Evolutionary conservation across 768 basidiomycete genomes (phyloP).

Genomic region (Tricholoma sp.): DNA sequence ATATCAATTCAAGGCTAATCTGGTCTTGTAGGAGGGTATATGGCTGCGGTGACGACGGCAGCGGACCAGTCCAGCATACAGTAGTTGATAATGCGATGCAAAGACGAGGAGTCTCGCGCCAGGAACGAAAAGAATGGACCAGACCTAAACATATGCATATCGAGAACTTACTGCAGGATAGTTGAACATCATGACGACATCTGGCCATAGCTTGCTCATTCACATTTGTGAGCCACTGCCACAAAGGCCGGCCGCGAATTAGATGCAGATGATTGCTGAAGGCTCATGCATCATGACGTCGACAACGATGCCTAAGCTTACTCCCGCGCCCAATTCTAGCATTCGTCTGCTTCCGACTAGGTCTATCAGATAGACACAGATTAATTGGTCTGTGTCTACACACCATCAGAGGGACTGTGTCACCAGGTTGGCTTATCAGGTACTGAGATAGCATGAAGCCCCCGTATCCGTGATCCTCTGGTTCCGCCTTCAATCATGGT

Average conservation of each 20-base stretch:
- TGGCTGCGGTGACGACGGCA: slow-evolving; percentile 31
- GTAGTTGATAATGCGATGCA: slow-evolving; percentile 40
- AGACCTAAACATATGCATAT: slow-evolving; percentile 16
- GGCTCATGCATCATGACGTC: no score
- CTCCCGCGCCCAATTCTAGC: slow-evolving; percentile 73
- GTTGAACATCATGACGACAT: slow-evolving; percentile 53
- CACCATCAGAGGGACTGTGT: slow-evolving; percentile 1
- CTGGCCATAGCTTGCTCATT: slow-evolving; percentile 57
- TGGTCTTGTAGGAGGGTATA: slow-evolving; percentile 33
- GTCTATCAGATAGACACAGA: slow-evolving; percentile 36
- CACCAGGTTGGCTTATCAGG: slow-evolving; percentile 55
- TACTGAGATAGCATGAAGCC: slow-evolving; percentile 61
- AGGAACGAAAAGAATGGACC: background rate
- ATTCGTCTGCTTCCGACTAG: slow-evolving; percentile 40
- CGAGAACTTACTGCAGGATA: slow-evolving; percentile 61
- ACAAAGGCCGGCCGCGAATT: slow-evolving; percentile 19
- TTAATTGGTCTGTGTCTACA: slow-evolving; percentile 7
- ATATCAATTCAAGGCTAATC: slow-evolving; percentile 48
- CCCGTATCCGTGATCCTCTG: slow-evolving; percentile 78
- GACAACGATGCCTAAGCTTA: slow-evolving; percentile 67
- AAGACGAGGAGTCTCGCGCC: slow-evolving; percentile 49
- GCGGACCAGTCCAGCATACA: slow-evolving; percentile 63
- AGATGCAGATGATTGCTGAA: slow-evolving; percentile 37
- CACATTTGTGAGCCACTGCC: slow-evolving; percentile 61
- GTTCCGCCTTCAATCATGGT: slow-evolving; percentile 72